Evolutionary conservation across 495 filamentous ascomycete genomes (phyloP).

Genomic region (Aspergillus bridgeri): DNA sequence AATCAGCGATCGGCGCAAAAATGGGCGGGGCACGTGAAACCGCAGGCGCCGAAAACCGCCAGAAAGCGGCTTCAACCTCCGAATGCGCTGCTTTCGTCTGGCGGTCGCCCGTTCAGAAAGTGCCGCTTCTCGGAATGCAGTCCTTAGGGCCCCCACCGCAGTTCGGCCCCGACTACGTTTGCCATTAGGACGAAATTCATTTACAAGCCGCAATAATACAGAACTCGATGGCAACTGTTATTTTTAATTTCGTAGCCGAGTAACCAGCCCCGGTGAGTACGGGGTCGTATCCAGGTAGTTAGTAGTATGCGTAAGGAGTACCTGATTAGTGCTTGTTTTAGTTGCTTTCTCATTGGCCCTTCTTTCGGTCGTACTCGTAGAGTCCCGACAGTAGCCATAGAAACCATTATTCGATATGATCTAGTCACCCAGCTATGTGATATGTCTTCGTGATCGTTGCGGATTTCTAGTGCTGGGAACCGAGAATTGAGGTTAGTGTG

Average conservation of each 20-base stretch:
- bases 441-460: too few relatives aligned
- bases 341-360: neutral
- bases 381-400: neutral
- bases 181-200: slow-evolving; percentile 20
- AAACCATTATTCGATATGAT: too few relatives aligned
- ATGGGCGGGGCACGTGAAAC: slow-evolving; percentile 20
- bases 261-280: neutral
- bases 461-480: too few relatives aligned
- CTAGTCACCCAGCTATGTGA: too few relatives aligned
- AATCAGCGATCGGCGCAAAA: slow-evolving; percentile 17
- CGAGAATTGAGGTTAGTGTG: too few relatives aligned
- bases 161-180: slow-evolving; percentile 11
- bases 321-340: neutral
- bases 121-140: slow-evolving; percentile 32
- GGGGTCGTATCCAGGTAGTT: too few relatives aligned
- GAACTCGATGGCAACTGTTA: neutral
- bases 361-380: neutral
- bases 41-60: slow-evolving; percentile 37
- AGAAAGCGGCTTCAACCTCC: slow-evolving; percentile 8
- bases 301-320: too few relatives aligned
- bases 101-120: slow-evolving; percentile 23
- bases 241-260: neutral
- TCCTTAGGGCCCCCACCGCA: slow-evolving; percentile 20
- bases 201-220: slow-evolving; percentile 26
- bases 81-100: slow-evolving; percentile 29